These are phyloP conservation scores for Cladorrhinum samala DNA, from an alignment of 495 filamentous ascomycete genomes.

Conservation along the genomic window DNA sequence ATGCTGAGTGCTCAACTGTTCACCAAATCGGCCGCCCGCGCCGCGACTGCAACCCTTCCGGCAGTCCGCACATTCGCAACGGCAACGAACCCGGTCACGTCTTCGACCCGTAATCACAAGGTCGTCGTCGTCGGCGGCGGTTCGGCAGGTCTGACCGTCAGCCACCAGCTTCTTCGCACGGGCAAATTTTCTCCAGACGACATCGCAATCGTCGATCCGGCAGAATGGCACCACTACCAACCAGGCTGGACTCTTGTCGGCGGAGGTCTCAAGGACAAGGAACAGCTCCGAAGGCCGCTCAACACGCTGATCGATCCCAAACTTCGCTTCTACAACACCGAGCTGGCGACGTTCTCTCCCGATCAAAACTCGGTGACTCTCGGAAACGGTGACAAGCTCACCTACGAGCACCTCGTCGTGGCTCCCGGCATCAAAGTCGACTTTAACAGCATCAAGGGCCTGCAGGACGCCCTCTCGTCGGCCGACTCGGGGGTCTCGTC, in stretches of 20 bases:
- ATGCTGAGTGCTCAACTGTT: constrained; percentile 9
- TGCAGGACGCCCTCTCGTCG: constrained; percentile 54
- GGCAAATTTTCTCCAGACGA: constrained; percentile 53
- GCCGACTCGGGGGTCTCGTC: constrained; percentile 53
- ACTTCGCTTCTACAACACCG: constrained; percentile 54
- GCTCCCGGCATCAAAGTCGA: constrained; percentile 56
- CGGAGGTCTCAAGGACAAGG: constrained; percentile 54
- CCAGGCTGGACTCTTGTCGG: constrained; percentile 65
- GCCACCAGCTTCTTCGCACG: constrained; percentile 55
- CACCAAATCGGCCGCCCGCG: constrained; percentile 1
- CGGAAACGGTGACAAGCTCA: constrained; percentile 50
- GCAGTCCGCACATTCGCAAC: constrained; percentile 28
- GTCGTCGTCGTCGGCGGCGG: constrained; percentile 61
- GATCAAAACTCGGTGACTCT: constrained; percentile 55
- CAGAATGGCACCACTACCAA: constrained; percentile 62
- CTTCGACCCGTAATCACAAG: constrained; percentile 43
- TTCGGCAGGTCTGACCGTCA: constrained; percentile 54
- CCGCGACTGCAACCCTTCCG: constrained; percentile 1
- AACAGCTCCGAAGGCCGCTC: constrained; percentile 49
- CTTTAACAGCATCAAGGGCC: constrained; percentile 49
- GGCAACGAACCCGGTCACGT: constrained; percentile 36
- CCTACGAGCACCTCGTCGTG: constrained; percentile 60
- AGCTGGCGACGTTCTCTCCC: constrained; percentile 48
- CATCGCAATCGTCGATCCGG: constrained; percentile 61
- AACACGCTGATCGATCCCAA: constrained; percentile 50